Percentiles rank a stretch among this genome's conserved stretches.
These are phyloP conservation scores for Purpureocillium takamizusanense DNA, from an alignment of 2,329 filamentous ascomycete species.

Conservation along the genomic window DNA sequence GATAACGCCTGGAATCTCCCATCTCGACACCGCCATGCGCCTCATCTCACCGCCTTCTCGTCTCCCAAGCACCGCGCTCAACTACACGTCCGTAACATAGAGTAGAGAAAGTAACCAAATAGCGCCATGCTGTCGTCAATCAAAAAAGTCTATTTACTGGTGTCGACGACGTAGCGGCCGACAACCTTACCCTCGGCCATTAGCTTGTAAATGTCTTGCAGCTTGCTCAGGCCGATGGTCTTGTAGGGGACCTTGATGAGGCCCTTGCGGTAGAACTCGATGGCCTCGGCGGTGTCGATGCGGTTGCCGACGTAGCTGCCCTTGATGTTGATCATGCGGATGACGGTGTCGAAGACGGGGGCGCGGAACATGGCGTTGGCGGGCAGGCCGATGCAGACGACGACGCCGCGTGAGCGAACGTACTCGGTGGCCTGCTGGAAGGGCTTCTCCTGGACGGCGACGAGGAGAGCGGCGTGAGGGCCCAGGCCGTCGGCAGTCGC, in stretches of 20 bases:
- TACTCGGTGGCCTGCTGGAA: slow-evolving; percentile 93
- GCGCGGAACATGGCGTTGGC: slow-evolving; percentile 71
- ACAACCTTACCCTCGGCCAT: slow-evolving; percentile 63
- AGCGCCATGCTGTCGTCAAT: background rate
- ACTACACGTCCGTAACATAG: too few relatives aligned
- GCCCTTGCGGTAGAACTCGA: slow-evolving; percentile 81
- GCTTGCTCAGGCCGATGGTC: slow-evolving; percentile 69
- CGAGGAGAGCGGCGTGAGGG: slow-evolving; percentile 77
- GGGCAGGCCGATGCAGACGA: slow-evolving; percentile 85
- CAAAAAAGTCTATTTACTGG: slow-evolving; percentile 41
- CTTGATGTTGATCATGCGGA: slow-evolving; percentile 86
- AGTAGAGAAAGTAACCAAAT: too few relatives aligned
- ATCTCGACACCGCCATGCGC: too few relatives aligned
- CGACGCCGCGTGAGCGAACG: slow-evolving; percentile 70
- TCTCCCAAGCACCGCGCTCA: too few relatives aligned
- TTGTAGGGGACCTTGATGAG: slow-evolving; percentile 85
- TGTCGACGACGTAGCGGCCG: slow-evolving; percentile 75
- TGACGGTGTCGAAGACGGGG: slow-evolving; percentile 81
- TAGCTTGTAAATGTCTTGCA: slow-evolving; percentile 71
- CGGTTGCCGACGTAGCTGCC: slow-evolving; percentile 92
- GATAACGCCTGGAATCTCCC: too few relatives aligned
- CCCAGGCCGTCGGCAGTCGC: slow-evolving; percentile 73
- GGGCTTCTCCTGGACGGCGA: slow-evolving; percentile 82
- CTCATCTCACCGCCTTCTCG: too few relatives aligned
- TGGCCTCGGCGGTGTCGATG: slow-evolving; percentile 75